These are phyloP conservation scores for Scalesia atractyloides DNA, from an alignment of 129 eudicot species.

Conservation along the genomic window DNA sequence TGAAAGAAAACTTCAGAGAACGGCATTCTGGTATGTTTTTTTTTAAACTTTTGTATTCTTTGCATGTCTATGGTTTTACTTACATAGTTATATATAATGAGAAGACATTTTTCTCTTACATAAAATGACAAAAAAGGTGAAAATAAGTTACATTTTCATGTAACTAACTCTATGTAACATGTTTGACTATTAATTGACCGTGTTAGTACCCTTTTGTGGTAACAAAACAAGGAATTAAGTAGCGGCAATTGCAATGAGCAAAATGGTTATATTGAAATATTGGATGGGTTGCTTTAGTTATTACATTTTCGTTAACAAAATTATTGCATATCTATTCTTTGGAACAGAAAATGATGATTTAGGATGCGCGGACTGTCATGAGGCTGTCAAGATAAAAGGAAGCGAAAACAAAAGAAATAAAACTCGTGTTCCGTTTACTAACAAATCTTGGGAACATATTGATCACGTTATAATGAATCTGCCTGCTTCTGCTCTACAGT, in stretches of 20 bases:
- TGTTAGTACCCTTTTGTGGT: too few relatives aligned
- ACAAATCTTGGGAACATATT: slow-evolving; percentile 89
- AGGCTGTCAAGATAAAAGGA: slow-evolving; percentile 53
- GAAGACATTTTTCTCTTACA: background rate
- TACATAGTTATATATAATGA: too few relatives aligned
- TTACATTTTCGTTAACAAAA: background rate
- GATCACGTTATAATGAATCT: slow-evolving; percentile 95
- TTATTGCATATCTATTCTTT: background rate
- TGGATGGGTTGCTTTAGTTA: too few relatives aligned
- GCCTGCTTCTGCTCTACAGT: slow-evolving; percentile 93
- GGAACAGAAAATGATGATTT: slow-evolving; percentile 39
- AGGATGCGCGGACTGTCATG: slow-evolving; percentile 30
- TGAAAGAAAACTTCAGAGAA: slow-evolving; percentile 22
- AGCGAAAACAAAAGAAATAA: slow-evolving; percentile 60
- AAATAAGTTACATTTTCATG: too few relatives aligned
- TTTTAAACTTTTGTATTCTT: background rate
- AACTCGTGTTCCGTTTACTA: slow-evolving; percentile 41
- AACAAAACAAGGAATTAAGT: too few relatives aligned
- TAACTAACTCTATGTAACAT: background rate
- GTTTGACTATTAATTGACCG: slow-evolving; percentile 7
- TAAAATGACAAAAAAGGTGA: too few relatives aligned
- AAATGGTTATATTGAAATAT: too few relatives aligned
- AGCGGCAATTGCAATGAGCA: too few relatives aligned
- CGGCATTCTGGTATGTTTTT: slow-evolving; percentile 29
- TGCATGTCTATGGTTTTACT: background rate